Evolutionary conservation across 768 basidiomycete genomes (phyloP).

Genomic region (Tulasnella sp.): DNA sequence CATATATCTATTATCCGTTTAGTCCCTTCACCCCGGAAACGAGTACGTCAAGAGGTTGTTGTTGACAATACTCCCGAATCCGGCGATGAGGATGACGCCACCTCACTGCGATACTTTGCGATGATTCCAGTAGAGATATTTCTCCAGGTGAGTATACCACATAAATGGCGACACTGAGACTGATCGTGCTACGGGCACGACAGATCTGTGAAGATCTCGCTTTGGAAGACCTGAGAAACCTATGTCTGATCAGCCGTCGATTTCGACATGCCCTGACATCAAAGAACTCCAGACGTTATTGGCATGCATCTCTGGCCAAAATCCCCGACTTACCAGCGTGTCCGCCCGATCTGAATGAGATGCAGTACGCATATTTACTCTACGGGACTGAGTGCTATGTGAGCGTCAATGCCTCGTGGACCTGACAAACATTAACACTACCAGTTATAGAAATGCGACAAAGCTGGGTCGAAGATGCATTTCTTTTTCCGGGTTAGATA

Average conservation of each 20-base stretch:
- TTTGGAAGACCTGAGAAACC: slow-evolving; percentile 11
- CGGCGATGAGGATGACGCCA: no score
- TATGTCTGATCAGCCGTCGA: background rate
- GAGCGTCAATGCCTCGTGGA: no score
- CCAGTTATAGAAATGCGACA: no score
- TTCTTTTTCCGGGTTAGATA: no score
- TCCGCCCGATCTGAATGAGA: slow-evolving; percentile 13
- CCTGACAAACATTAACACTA: no score
- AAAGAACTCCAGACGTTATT: background rate
- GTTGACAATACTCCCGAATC: no score
- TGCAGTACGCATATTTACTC: slow-evolving; percentile 13
- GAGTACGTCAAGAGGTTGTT: no score
- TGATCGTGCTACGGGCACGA: background rate
- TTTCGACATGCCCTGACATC: slow-evolving; percentile 10
- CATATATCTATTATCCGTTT: no score
- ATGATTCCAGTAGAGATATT: slow-evolving; percentile 18
- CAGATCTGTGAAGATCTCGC: background rate
- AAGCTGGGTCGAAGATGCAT: no score
- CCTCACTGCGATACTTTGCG: no score
- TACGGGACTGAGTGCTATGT: no score
- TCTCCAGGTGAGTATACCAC: slow-evolving; percentile 7
- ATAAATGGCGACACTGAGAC: background rate
- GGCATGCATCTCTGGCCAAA: background rate
- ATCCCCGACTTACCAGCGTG: slow-evolving; percentile 7
- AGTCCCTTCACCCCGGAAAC: no score